Evolutionary conservation across 805 yeast genomes (phyloP).

Genomic region (Naumovozyma dairenensis): DNA sequence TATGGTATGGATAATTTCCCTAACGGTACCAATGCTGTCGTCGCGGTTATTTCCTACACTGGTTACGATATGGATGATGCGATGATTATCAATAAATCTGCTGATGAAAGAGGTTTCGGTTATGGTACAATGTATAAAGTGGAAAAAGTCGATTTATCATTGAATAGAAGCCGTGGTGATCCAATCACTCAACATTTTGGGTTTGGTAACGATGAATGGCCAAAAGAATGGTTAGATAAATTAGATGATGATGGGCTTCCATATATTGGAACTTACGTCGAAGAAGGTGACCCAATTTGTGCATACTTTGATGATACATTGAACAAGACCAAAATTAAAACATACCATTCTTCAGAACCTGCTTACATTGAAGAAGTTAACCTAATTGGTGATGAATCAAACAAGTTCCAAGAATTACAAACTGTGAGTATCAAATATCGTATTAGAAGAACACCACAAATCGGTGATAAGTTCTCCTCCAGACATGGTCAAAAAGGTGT

Average conservation of each 20-base stretch:
- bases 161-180: conserved; percentile 79
- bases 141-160: conserved; percentile 77
- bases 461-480: conserved; percentile 96
- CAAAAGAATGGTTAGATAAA: conserved; percentile 78
- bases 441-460: conserved; percentile 82
- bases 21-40: conserved; percentile 96
- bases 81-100: conserved; percentile 94
- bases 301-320: conserved; percentile 86
- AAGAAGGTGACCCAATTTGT: conserved; percentile 92
- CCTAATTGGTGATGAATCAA: conserved; percentile 70
- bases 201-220: conserved; percentile 88
- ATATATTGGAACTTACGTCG: conserved; percentile 72
- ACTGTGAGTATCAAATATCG: conserved; percentile 79
- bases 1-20: conserved; percentile 98
- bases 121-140: conserved; percentile 95
- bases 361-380: conserved; percentile 94
- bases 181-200: conserved; percentile 93
- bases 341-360: conserved; percentile 89
- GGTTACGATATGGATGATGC: conserved; percentile 99
- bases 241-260: conserved; percentile 92
- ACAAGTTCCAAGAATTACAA: conserved; percentile 67
- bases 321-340: conserved; percentile 85
- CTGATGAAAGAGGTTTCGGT: conserved; percentile 96
- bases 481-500: conserved; percentile 99
- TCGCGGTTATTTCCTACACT: conserved; percentile 96